These are phyloP conservation scores for Coemansia sp. DNA, from an alignment of 192 early-diverging fungal species.

Conservation along the genomic window DNA sequence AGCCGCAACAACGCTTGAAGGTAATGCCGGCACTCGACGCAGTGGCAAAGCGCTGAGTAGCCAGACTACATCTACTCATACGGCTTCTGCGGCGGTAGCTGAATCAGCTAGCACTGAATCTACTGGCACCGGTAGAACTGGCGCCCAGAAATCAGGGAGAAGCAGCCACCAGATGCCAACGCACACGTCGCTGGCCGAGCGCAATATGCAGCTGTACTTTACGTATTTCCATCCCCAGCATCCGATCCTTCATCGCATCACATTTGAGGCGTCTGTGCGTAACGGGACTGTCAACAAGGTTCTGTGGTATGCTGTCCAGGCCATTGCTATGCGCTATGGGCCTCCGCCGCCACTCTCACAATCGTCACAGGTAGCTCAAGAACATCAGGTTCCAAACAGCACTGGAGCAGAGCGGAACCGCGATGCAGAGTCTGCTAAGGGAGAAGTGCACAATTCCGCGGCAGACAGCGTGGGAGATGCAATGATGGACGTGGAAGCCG, in stretches of 20 bases:
- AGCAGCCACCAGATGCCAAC: background rate
- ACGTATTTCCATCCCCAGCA: conserved; percentile 50
- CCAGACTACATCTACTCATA: background rate
- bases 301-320: conserved; percentile 51
- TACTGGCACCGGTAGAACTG: background rate
- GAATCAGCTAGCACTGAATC: background rate
- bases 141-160: no score
- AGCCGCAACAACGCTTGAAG: conserved; percentile 20
- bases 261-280: conserved; percentile 43
- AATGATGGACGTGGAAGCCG: conserved; percentile 5
- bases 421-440: background rate
- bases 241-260: conserved; percentile 51
- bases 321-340: conserved; percentile 51
- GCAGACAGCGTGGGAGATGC: background rate
- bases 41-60: background rate
- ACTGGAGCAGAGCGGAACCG: background rate
- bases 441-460: background rate
- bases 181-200: conserved; percentile 18
- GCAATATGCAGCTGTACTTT: conserved; percentile 39
- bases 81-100: background rate
- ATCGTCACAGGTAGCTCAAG: background rate
- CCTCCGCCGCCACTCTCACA: background rate
- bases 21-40: conserved; percentile 16
- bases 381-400: background rate
- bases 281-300: conserved; percentile 36